A percentile compares a stretch with the other conserved stretches of the same genome.
These are phyloP conservation scores for Tuber aestivum DNA, from an alignment of 495 filamentous ascomycete genomes.

Conservation along the genomic window DNA sequence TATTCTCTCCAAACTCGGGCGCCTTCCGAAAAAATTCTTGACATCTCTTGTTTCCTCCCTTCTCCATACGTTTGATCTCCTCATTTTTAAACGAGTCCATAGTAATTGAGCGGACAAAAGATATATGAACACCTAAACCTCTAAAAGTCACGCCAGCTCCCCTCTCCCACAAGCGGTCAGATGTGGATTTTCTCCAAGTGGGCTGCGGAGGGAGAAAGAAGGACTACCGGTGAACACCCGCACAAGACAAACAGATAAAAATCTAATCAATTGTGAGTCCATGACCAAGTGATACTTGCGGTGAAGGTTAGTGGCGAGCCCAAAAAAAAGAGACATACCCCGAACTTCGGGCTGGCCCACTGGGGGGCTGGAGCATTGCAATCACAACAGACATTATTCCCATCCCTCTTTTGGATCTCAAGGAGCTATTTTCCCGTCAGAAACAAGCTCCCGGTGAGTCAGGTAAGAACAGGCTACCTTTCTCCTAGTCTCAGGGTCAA, in stretches of 20 bases:
- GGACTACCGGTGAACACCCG: constrained; percentile 71
- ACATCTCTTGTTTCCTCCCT: constrained; percentile 39
- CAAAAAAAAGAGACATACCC: constrained; percentile 36
- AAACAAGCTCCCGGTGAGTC: constrained; percentile 1
- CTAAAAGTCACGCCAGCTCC: constrained; percentile 15
- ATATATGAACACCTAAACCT: constrained; percentile 93
- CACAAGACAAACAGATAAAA: constrained; percentile 96
- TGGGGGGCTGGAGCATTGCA: constrained; percentile 90
- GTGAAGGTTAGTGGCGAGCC: neutral
- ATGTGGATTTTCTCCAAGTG: neutral
- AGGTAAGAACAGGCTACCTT: constrained; percentile 56
- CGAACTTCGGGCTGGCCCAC: constrained; percentile 73
- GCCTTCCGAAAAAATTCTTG: constrained; percentile 30
- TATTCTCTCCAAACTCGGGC: constrained; percentile 22
- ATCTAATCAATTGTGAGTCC: constrained; percentile 45
- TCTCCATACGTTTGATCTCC: constrained; percentile 48
- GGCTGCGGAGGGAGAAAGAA: neutral
- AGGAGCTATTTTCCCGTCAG: constrained; percentile 56
- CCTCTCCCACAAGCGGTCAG: neutral
- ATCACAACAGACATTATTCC: constrained; percentile 86
- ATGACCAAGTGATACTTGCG: constrained; percentile 8
- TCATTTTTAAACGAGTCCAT: constrained; percentile 90
- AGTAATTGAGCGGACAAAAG: constrained; percentile 89
- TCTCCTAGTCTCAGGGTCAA: constrained; percentile 87
- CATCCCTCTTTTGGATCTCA: constrained; percentile 77